Percentiles rank a stretch among this genome's conserved stretches.
These are phyloP conservation scores for Aspergillus sp. DNA, from an alignment of 2,329 filamentous ascomycete genomes.

Conservation along the genomic window DNA sequence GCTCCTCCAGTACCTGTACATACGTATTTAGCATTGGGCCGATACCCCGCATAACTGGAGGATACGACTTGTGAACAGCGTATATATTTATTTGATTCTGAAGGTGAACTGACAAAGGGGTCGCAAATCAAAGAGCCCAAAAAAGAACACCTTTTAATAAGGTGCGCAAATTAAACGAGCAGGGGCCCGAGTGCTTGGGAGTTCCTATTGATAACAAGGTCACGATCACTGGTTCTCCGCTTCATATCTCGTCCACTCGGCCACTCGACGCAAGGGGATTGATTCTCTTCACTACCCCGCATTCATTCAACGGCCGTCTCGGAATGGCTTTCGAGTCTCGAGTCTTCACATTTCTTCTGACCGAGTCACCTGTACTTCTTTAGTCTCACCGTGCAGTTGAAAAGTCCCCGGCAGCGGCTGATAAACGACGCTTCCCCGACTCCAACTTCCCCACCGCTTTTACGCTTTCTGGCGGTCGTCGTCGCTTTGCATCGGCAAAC, in stretches of 20 bases:
- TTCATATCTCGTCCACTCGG: background rate
- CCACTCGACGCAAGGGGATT: conserved; percentile 6
- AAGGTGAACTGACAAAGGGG: background rate
- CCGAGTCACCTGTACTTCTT: background rate
- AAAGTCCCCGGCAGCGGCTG: conserved; percentile 3
- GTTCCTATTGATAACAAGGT: conserved; percentile 21
- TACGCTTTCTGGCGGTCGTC: conserved; percentile 33
- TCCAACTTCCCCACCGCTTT: conserved; percentile 32
- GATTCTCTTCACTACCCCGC: conserved; percentile 28
- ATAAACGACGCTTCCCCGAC: conserved; percentile 3
- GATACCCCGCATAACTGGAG: background rate
- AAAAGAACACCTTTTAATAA: background rate
- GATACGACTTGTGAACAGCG: background rate
- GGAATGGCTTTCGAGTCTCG: background rate
- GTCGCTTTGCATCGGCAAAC: conserved; percentile 43
- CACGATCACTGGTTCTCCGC: conserved; percentile 6
- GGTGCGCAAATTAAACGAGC: background rate
- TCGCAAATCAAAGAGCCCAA: background rate
- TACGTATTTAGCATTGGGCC: background rate
- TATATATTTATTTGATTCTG: background rate
- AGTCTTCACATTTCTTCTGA: background rate
- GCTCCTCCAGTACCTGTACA: background rate
- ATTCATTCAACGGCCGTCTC: conserved; percentile 12
- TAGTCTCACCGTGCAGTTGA: background rate
- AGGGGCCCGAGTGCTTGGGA: conserved; percentile 11